Conservation (phyloP, 306 rosid species). For the Mimosa bimucronata region DNA sequence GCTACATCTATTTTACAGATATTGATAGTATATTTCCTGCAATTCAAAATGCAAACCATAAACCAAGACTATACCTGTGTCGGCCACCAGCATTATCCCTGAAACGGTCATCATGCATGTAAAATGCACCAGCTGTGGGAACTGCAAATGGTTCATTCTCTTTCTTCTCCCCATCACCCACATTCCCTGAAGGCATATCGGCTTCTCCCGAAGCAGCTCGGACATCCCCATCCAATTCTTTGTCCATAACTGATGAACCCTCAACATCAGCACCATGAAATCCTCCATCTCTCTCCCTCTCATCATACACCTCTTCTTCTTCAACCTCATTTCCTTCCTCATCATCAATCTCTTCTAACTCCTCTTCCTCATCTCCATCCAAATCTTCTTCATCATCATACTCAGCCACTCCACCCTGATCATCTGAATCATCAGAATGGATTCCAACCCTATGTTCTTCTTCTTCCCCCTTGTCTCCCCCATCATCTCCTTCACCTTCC, state of each 20-base stretch:
- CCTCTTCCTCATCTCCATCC: constrained; percentile 54
- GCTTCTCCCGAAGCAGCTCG: constrained; percentile 44
- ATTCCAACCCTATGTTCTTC: constrained; percentile 51
- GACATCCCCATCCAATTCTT: constrained; percentile 51
- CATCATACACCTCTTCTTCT: constrained; percentile 44
- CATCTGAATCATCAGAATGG: constrained; percentile 76
- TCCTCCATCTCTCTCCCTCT: constrained; percentile 39
- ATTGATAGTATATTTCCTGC: not conserved
- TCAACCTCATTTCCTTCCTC: constrained; percentile 40
- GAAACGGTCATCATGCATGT: constrained; percentile 95
- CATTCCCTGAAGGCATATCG: constrained; percentile 45
- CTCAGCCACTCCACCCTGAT: constrained; percentile 86
- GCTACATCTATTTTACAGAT: not conserved
- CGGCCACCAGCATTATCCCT: constrained; percentile 82
- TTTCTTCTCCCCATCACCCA: constrained; percentile 71
- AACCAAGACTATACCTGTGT: constrained; percentile 57
- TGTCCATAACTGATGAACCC: constrained; percentile 39
- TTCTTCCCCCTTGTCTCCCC: constrained; percentile 39
- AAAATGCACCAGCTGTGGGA: constrained; percentile 97
- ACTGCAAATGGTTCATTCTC: constrained; percentile 94
- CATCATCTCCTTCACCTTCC: constrained; percentile 64
- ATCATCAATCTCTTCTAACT: constrained; percentile 42
- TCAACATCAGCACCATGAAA: constrained; percentile 38
- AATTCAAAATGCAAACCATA: constrained; percentile 7
- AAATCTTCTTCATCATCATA: constrained; percentile 66